These are phyloP conservation scores for Cronartium quercuum DNA, from an alignment of 1,284 basidiomycete species.

Conservation along the genomic window DNA sequence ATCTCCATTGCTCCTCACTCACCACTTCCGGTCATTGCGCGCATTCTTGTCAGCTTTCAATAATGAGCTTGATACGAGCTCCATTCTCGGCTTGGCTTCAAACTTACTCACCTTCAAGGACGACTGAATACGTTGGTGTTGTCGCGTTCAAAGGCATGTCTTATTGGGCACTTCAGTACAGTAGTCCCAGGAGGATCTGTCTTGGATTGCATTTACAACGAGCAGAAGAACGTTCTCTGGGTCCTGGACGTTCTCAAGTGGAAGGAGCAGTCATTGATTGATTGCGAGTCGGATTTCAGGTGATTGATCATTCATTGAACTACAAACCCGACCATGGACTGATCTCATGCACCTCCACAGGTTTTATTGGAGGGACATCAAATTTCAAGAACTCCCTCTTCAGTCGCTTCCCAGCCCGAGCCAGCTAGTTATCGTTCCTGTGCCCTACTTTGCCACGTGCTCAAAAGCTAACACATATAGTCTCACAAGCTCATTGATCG, in stretches of 20 bases:
- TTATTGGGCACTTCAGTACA: slow-evolving; percentile 11
- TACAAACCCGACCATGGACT: background rate
- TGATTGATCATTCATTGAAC: background rate
- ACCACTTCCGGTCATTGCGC: background rate
- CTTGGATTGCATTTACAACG: slow-evolving; percentile 27
- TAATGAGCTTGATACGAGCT: background rate
- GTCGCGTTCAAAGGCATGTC: slow-evolving; percentile 1
- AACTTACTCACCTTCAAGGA: background rate
- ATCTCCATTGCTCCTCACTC: background rate
- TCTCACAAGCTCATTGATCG: background rate
- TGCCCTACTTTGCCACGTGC: background rate
- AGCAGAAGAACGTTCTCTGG: background rate
- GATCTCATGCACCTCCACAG: slow-evolving; percentile 2
- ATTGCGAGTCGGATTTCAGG: slow-evolving; percentile 35
- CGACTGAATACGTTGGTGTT: background rate
- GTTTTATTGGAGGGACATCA: slow-evolving; percentile 37
- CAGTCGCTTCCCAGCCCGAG: background rate
- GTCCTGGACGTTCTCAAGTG: slow-evolving; percentile 30
- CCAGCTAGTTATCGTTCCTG: background rate
- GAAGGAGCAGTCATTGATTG: slow-evolving; percentile 31
- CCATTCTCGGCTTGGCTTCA: background rate
- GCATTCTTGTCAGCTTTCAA: background rate
- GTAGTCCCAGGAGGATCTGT: slow-evolving; percentile 9
- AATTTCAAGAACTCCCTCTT: slow-evolving; percentile 14
- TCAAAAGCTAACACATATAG: background rate